Evolutionary conservation across 176 grass and related monocot species (phyloP).

Genomic region (Phoenix dactylifera): DNA sequence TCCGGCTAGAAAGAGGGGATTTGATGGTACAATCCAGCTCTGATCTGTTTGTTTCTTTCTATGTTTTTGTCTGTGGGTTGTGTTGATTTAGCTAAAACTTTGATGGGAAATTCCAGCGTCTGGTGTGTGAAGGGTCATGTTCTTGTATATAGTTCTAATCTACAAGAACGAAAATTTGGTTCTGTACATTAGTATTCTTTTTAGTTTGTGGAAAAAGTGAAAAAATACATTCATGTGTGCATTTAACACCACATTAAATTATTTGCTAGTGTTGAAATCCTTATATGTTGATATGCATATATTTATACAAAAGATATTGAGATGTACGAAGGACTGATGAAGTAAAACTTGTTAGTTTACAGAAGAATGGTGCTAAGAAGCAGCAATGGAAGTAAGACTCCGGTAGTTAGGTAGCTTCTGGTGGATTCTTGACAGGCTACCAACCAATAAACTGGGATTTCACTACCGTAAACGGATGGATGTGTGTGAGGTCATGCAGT

Average conservation of each 20-base stretch:
- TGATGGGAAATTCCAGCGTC: slow-evolving; percentile 24
- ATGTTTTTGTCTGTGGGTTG: slow-evolving; percentile 2
- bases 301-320: no score
- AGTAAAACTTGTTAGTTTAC: no score
- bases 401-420: no score
- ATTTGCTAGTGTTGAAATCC: slow-evolving; percentile 22
- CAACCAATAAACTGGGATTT: no score
- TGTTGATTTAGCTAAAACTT: slow-evolving; percentile 15
- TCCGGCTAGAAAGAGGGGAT: background rate
- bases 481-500: no score
- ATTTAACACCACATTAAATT: slow-evolving; percentile 44
- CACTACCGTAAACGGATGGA: no score
- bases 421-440: no score
- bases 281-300: no score
- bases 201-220: slow-evolving; percentile 14
- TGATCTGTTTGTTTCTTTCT: slow-evolving; percentile 22
- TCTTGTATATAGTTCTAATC: slow-evolving; percentile 52
- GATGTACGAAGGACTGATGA: no score
- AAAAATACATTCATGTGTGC: slow-evolving; percentile 47
- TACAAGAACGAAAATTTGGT: slow-evolving; percentile 35
- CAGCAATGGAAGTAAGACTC: no score
- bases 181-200: slow-evolving; percentile 46
- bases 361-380: no score
- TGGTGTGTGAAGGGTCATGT: slow-evolving; percentile 41
- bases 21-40: background rate